Percentiles rank a stretch among this genome's conserved stretches.
Conservation (phyloP, 2,329 filamentous ascomycete species). For the Talaromyces islandicus region DNA sequence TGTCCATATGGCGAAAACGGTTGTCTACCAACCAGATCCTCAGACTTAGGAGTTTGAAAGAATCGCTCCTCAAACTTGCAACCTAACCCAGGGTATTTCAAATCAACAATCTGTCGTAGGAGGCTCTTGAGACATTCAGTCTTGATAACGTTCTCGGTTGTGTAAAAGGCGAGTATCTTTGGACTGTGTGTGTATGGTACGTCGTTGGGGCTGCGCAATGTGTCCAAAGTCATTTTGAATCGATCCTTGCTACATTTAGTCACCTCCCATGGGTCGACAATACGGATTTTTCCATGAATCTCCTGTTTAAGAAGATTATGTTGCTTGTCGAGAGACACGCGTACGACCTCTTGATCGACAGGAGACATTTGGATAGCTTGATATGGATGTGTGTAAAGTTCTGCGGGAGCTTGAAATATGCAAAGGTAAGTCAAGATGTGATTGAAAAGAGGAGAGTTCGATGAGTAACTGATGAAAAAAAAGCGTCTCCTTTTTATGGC, state of each 20-base stretch:
- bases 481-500: background rate
- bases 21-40: background rate
- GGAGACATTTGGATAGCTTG: background rate
- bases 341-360: too few relatives aligned
- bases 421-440: background rate
- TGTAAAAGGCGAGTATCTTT: background rate
- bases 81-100: background rate
- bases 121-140: background rate
- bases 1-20: background rate
- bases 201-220: background rate
- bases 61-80: background rate
- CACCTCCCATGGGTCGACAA: background rate
- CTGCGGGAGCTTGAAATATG: background rate
- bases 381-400: background rate
- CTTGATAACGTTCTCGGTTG: background rate
- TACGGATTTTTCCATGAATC: background rate
- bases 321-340: background rate
- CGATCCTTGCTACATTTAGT: background rate
- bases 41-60: background rate
- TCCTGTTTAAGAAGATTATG: background rate
- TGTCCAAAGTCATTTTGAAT: background rate
- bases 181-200: accelerated
- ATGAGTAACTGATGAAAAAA: background rate
- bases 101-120: background rate
- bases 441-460: background rate